Base-by-base conservation (phyloP, 1,139 yeast genomes). In the Candida sp. region DNA sequence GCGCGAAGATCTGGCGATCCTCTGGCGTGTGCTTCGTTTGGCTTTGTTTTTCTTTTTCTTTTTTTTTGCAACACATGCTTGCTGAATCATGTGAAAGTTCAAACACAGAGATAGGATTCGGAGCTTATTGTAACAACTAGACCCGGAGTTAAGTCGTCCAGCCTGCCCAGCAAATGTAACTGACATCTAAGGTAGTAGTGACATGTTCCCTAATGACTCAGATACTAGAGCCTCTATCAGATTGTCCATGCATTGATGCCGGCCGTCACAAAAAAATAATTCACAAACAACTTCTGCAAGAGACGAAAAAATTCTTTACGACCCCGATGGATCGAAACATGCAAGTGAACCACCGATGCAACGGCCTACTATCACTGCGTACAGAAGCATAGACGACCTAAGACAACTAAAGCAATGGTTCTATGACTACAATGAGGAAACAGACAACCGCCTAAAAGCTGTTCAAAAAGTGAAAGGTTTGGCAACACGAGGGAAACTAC, bases 361-460 rank as follows among this genome's bases (percentile, higher is more conserved):
- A 42, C 62, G 75, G 44, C 84, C 87, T 2, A 67, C 79, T 28
- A 65, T 84, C 3, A 84, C 80, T 0, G 83, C 90, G 1, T 90
- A 90, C 79, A 76, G 76, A 53, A 62, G 74, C 8, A 61, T 65
- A 2, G 66, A 68, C 1, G 96, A 88, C 49, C 68, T 90, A 11
- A 60, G 68, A n/a, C 67, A 66, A 41, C 75, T 91, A 40, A 80
- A 83, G 51, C 70, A 70, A 8, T 81, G 88, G 82, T 86, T 89
- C 61, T 90, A 80, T 59, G 72, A 77, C 32, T 67, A 67, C 23
- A 54, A 62, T 26, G 64, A 57, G 0, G 46, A 54, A 3, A 56
- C 52, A 1, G 80, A 73, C 47, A 49, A 54, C 23, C 60, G 71
- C 52, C 50, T 35, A 33, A 55, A 67, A 42, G 81, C 78, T 7